These are phyloP conservation scores for Penicillium fimorum DNA, from an alignment of 495 filamentous ascomycete genomes.

Conservation along the genomic window DNA sequence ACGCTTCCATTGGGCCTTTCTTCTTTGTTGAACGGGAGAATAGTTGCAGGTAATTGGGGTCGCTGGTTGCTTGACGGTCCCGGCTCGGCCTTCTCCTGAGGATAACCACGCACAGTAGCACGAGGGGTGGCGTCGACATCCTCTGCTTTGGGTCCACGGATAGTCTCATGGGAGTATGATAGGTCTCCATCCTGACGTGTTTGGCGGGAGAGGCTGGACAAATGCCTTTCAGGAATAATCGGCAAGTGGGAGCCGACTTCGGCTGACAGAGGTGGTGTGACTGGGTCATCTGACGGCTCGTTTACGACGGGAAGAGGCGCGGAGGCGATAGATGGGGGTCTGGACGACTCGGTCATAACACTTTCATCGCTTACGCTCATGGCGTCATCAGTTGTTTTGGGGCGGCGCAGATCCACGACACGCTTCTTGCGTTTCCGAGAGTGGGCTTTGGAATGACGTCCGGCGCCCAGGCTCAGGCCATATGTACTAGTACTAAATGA, in stretches of 20 bases:
- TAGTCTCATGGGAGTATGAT: slow-evolving; percentile 31
- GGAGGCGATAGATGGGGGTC: slow-evolving; percentile 42
- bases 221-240: slow-evolving; percentile 40
- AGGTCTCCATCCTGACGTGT: slow-evolving; percentile 26
- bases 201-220: slow-evolving; percentile 34
- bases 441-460: slow-evolving; percentile 62
- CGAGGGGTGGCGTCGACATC: slow-evolving; percentile 43
- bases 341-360: slow-evolving; percentile 38
- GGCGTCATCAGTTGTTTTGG: slow-evolving; percentile 54
- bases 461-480: slow-evolving; percentile 63
- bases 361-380: slow-evolving; percentile 55
- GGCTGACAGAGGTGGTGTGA: slow-evolving; percentile 45
- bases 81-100: slow-evolving; percentile 34
- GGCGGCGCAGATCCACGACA: slow-evolving; percentile 84
- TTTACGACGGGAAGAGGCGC: slow-evolving; percentile 42
- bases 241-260: slow-evolving; percentile 36
- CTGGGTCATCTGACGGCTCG: slow-evolving; percentile 45
- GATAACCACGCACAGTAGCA: slow-evolving; percentile 22
- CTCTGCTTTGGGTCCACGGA: slow-evolving; percentile 21
- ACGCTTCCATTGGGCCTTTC: slow-evolving; percentile 54
- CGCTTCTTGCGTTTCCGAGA: slow-evolving; percentile 83
- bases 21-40: slow-evolving; percentile 37
- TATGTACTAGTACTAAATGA: slow-evolving; percentile 45
- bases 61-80: slow-evolving; percentile 26
- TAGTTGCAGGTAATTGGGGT: slow-evolving; percentile 35